phyloP scores from a whole-genome alignment of 306 rosid genomes.

The Corylus americana region DNA sequence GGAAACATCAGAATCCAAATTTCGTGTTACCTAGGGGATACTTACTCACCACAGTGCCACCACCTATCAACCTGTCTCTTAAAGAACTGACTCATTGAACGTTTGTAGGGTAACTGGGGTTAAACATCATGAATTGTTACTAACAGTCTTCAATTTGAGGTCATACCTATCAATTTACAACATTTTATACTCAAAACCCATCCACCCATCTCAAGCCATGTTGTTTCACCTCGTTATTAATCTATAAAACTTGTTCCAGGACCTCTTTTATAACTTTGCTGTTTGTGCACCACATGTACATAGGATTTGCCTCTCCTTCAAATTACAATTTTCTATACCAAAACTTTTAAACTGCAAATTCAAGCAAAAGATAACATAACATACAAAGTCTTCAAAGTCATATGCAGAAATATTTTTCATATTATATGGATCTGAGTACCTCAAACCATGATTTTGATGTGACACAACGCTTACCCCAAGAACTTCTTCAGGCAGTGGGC shows the following conservation, averaged over 20 bases:
- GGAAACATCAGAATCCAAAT: background rate
- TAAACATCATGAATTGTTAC: background rate
- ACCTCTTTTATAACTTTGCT: background rate
- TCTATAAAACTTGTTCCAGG: background rate
- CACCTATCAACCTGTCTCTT: background rate
- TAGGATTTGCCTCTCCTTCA: background rate
- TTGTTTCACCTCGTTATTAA: background rate
- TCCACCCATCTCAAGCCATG: background rate
- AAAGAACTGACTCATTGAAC: background rate
- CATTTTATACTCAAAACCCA: background rate
- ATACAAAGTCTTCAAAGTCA: background rate
- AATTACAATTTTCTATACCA: background rate
- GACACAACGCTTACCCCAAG: slow-evolving; percentile 9
- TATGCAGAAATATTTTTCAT: background rate
- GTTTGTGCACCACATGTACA: too few species aligned
- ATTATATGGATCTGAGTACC: slow-evolving; percentile 8
- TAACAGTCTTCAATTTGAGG: slow-evolving; percentile 40
- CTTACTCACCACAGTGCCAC: background rate
- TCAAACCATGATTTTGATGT: slow-evolving; percentile 23
- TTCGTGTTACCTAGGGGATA: background rate
- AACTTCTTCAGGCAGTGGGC: too few species aligned
- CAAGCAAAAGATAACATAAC: slow-evolving; percentile 18
- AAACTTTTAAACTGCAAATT: background rate
- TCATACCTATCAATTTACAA: slow-evolving; percentile 10
- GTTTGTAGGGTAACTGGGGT: background rate